These are phyloP conservation scores for Sisymbrium irio DNA, from an alignment of 345 rosid genomes.

Conservation along the genomic window DNA sequence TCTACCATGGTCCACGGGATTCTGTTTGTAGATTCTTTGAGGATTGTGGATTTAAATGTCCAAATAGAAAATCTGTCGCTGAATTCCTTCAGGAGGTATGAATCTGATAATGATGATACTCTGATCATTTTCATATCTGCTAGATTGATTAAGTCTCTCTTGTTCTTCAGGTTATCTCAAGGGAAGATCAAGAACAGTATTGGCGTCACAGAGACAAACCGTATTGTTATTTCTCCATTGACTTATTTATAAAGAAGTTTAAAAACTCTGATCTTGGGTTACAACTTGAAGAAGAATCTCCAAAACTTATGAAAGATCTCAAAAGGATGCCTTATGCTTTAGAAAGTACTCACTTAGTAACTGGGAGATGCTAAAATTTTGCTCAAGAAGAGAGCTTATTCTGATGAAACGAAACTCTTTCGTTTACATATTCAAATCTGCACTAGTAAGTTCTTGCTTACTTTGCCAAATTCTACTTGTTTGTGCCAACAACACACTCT, in stretches of 20 bases:
- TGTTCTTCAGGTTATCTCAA: constrained; percentile 43
- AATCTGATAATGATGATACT: background rate
- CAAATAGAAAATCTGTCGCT: constrained; percentile 80
- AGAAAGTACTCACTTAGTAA: constrained; percentile 38
- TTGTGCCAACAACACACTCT: background rate
- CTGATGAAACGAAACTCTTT: constrained; percentile 47
- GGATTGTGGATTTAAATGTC: constrained; percentile 63
- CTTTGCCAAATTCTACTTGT: background rate
- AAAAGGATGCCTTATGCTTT: constrained; percentile 31
- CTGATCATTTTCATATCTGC: background rate
- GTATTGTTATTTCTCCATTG: constrained; percentile 39
- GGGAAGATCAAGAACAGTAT: constrained; percentile 49
- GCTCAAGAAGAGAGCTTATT: constrained; percentile 48
- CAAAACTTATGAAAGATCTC: constrained; percentile 29
- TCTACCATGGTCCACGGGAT: constrained; percentile 74
- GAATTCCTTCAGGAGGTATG: constrained; percentile 83
- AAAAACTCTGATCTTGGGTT: constrained; percentile 31
- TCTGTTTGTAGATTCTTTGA: constrained; percentile 66
- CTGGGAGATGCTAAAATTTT: constrained; percentile 44
- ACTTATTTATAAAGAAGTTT: constrained; percentile 34
- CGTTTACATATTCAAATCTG: constrained; percentile 43
- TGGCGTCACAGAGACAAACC: constrained; percentile 38
- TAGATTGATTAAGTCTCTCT: background rate
- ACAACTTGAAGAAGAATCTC: constrained; percentile 34
- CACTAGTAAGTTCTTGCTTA: constrained; percentile 26